Evolutionary conservation across 805 yeast species (phyloP), one percentile per base, ranked within the genome.

Genomic region (Hanseniaspora clermontiae): DNA sequence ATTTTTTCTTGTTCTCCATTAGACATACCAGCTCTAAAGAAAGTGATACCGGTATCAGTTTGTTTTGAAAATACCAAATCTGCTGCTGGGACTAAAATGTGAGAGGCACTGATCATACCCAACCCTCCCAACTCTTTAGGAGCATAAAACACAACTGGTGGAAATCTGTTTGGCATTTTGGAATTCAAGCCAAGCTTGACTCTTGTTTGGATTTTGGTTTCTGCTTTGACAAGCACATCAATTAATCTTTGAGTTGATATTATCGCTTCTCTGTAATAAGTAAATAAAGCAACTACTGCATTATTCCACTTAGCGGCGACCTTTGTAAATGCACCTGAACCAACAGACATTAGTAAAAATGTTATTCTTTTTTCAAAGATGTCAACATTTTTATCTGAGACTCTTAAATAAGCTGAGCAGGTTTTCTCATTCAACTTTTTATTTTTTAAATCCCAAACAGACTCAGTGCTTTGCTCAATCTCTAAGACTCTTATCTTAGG

Each of bases 81-180:
- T 6, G 95, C 83, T 0, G 95, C 85, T 0, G 98, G 98, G 61
- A 93, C 93, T 60, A 93, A 73, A 51, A 93, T 87, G 67, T 93
- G 98, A 14, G 96, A 87, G 0, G 97, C 97, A 74, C 96, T 87
- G 29, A 93, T 73, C 98, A 93, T 93, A 29, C 98, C 99, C 46
- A 93, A 72, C 46, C 99, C 99, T 51, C 99, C 98, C 3, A 93
- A 72, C 67, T 93, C 99, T 62, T 90, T 91, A 0, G 98, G 98
- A 0, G 98, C 89, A 66, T 93, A 93, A 64, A 93, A 93, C 0
- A 93, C 98, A 3, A 97, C 97, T 0, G 98, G 99, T 3, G 99
- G 99, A 71, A 93, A 93, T 57, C 99, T 76, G 0, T 96, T 83
- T 0, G 99, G 99, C 99, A 93, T 93, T 69, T 93, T 93, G 14